Evolutionary conservation across 129 eudicot species (phyloP), one percentile per base, ranked within the genome.

Genomic region (Flaveria brownii): DNA sequence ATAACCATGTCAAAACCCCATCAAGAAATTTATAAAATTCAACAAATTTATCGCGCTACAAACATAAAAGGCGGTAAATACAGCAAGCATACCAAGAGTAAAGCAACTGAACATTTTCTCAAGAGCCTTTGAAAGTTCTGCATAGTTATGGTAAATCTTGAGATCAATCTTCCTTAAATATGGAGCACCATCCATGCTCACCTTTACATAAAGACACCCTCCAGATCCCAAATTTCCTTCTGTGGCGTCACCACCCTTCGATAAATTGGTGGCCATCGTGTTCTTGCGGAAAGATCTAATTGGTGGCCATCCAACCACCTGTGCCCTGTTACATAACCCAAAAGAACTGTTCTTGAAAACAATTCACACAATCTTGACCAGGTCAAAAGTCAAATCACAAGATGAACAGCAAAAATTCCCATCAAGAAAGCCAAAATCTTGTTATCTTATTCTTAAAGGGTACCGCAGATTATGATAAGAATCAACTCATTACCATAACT

Each of bases 131-230:
- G 99, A 95, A 68, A 95, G 90, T 68, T 89, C 90, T 6, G 86
- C 74, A 68, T 91, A 95, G 85, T 86, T 89, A 47, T 60, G 69
- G 84, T 86, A 95, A 68, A 84, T 83, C 85, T 87, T 90, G 25
- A 95, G 96, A 83, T 95, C 97, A 68, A 95, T 89, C 87, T 91
- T 95, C 83, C 99, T 85, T 62, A 95, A 72, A 73, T 91, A 95
- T 69, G 99, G 99, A 78, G 99, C 97, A 77, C 97, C 97, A 71
- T 95, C 99, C 99, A 95, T 95, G 85, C 99, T 95, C 73, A 95
- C 99, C 80, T 95, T 95, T 2, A 95, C 99, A 87, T 91, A 95
- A 22, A 89, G 91, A 81, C 89, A 91, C 68, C 86, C 86, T 5
- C 86, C 82, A 1, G 87, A 62, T 0, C 72, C 88, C 11, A 86